Base-by-base conservation (phyloP, 2,329 filamentous ascomycete genomes). In the Alternaria sp. region DNA sequence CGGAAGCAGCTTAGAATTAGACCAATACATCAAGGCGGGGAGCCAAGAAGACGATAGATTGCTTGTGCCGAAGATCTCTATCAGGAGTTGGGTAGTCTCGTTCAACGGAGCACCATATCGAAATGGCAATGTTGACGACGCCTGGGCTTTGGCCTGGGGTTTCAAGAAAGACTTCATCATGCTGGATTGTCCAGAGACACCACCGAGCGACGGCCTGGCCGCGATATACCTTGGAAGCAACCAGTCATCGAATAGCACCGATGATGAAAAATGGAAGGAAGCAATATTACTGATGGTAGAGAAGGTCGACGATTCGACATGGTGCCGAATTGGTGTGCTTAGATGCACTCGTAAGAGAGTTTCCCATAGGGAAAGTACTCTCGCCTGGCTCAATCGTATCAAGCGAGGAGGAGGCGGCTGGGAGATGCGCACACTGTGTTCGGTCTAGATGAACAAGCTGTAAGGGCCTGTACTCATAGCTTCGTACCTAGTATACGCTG, bases 221-320 rank as follows among this genome's bases (percentile, higher is more conserved):
- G 6, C 14, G 34, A 38, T 38, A n/a, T 38, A 38, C 16, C 6
- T 38, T n/a, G 34, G 16, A 16, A 8, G 5, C 14, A 0, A 6
- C 12, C 32, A 0, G 30, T 12, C 9, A 16, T 14, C 0, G 34
- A 12, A 1, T 2, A 5, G 2, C 5, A 38, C 6, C 34, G 7
- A n/a, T 4, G 34, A 4, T n/a, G 2, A 38, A 8, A 1, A 18
- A 4, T 7, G 6, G 7, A 1, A 1, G 1, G 14, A 16, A 7
- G 16, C 16, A 38, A 1, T 18, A 18, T 8, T 38, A 1, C 16
- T 38, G 1, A 3, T 38, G 9, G 34, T 38, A 38, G 16, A 18
- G 34, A 38, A 18, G 34, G 34, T 38, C 16, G 16, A 18, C 34
- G 34, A 18, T 18, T 38, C 16, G 34, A 38, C 34, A 8, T 38